phyloP scores from a whole-genome alignment of 805 yeast species.

The Pichia kluyveri region DNA sequence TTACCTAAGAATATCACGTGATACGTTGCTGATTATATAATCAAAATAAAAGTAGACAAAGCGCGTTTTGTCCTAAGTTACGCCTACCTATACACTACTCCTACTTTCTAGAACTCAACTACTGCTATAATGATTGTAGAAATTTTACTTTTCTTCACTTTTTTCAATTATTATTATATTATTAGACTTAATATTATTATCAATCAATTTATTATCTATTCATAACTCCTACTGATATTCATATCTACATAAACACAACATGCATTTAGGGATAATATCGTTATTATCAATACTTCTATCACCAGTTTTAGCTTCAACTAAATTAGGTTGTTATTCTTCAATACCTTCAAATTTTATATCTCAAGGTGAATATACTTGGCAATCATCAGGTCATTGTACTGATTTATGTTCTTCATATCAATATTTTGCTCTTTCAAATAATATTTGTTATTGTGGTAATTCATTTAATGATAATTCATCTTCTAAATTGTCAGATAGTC shows the following conservation, averaged over 20 bases:
- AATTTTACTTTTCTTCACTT: too few species aligned
- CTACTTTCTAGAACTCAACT: too few species aligned
- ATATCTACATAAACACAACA: not conserved
- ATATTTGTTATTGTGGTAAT: conserved; percentile 61
- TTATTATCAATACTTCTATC: not conserved
- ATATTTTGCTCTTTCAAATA: conserved; percentile 39
- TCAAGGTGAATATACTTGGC: conserved; percentile 44
- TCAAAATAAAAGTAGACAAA: too few species aligned
- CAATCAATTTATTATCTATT: too few species aligned
- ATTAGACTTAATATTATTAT: too few species aligned
- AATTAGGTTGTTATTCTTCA: conserved; percentile 33
- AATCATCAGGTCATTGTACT: conserved; percentile 49
- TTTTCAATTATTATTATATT: too few species aligned
- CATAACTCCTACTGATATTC: too few species aligned
- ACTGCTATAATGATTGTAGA: too few species aligned
- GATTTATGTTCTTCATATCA: conserved; percentile 33
- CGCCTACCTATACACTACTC: too few species aligned
- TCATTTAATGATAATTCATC: conserved; percentile 17
- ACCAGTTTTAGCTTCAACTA: not conserved
- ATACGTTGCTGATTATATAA: too few species aligned
- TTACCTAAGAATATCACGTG: too few species aligned
- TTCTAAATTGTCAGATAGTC: conserved; percentile 14
- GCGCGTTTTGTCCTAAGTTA: too few species aligned
- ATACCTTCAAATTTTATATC: conserved; percentile 28
- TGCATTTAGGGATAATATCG: not conserved